Evolutionary conservation across 2,329 filamentous ascomycete genomes (phyloP).

Genomic region (Pseudogymnoascus sp.): DNA sequence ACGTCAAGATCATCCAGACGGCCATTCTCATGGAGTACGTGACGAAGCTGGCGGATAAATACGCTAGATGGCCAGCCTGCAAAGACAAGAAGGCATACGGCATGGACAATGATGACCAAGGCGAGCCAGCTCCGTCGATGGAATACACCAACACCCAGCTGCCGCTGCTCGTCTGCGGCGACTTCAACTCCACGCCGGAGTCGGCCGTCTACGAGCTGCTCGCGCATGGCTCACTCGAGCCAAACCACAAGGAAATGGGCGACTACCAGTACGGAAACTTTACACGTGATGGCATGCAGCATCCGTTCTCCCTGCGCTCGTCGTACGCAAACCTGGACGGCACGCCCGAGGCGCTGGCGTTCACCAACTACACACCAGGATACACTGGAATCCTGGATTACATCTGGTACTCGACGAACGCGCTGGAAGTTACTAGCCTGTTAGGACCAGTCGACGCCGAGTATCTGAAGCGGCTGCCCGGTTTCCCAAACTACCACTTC

Average conservation of each 20-base stretch:
- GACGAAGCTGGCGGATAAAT: slow-evolving; percentile 76
- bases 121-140: slow-evolving; percentile 69
- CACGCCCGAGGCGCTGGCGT: slow-evolving; percentile 74
- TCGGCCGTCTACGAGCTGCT: slow-evolving; percentile 91
- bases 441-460: slow-evolving; percentile 63
- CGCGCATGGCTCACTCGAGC: slow-evolving; percentile 66
- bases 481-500: slow-evolving; percentile 69
- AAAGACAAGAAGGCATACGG: slow-evolving; percentile 51
- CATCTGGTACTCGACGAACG: slow-evolving; percentile 88
- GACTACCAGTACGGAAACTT: slow-evolving; percentile 82
- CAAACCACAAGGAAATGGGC: slow-evolving; percentile 71
- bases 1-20: slow-evolving; percentile 94
- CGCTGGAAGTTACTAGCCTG: slow-evolving; percentile 56
- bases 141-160: slow-evolving; percentile 86
- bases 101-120: slow-evolving; percentile 40
- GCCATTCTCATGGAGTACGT: slow-evolving; percentile 92
- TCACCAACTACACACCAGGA: slow-evolving; percentile 94
- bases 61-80: slow-evolving; percentile 67
- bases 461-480: slow-evolving; percentile 61
- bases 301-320: slow-evolving; percentile 89
- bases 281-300: slow-evolving; percentile 82
- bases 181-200: slow-evolving; percentile 85
- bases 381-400: slow-evolving; percentile 93
- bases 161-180: slow-evolving; percentile 82
- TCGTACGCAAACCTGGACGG: slow-evolving; percentile 77